Evolutionary conservation across 257 asterid genomes (phyloP), one percentile per base, ranked within the genome.

Genomic region (Coffea canephora): DNA sequence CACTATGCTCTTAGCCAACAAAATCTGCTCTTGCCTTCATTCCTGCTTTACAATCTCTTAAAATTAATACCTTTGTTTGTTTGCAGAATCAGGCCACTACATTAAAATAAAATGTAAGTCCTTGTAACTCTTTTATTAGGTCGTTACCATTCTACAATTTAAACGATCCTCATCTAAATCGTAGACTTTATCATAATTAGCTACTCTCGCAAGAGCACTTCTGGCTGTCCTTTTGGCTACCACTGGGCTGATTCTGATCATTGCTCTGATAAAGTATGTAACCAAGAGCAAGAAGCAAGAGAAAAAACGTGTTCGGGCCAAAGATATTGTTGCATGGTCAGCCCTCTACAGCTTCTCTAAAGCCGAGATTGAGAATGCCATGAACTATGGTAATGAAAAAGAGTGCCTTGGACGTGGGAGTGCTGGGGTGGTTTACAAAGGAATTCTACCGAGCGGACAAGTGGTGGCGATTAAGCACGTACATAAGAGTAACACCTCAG

Each of bases 361-460:
- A 82, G 86, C 90, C 21, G 98, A 93, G 87, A 88, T 93, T 21
- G 89, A 88, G 73, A 89, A 86, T 0, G 96, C 97, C 4, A 87
- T 91, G 2, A 85, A 85, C 82, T 86, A 85, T 52, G 85, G 86
- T 0, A 68, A 55, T 3, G 92, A 87, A 78, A 91, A 85, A 86
- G 85, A 78, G 76, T 88, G 81, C 83, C 87, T 91, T 0, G 98
- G 96, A 74, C 88, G 94, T n/a, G 98, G 98, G 59, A 91, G 98
- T 76, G 94, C 98, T 14, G 97, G 98, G 73, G 77, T 79, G 70
- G 98, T 93, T 13, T 93, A 80, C 87, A 90, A 90, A 77, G 97
- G 97, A 69, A 80, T 90, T 86, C 88, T 93, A 46, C 98, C 97
- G 0, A 93, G 97, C 41, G 98, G 98, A 78, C 97, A 93, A 64